These are phyloP conservation scores for Trichaptum fuscoviolaceum DNA, from an alignment of 768 basidiomycete genomes.

Conservation along the genomic window DNA sequence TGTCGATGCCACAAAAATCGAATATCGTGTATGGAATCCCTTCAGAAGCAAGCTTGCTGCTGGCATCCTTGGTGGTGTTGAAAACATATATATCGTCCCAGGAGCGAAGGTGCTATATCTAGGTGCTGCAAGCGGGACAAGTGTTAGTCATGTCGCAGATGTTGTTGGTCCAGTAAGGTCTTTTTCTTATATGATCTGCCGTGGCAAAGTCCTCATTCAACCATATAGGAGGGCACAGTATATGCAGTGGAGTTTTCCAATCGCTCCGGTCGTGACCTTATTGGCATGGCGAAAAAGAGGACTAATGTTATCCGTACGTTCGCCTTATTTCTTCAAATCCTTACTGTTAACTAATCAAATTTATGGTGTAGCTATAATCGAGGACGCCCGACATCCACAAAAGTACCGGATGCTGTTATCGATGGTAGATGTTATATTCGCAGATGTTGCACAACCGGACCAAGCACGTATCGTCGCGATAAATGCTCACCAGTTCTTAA, in stretches of 20 bases:
- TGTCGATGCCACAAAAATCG: slow-evolving; percentile 78
- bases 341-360: background rate
- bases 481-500: slow-evolving; percentile 95
- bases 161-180: slow-evolving; percentile 87
- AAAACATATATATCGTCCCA: slow-evolving; percentile 87
- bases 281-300: slow-evolving; percentile 99
- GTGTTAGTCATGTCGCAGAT: slow-evolving; percentile 98
- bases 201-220: slow-evolving; percentile 13
- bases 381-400: slow-evolving; percentile 95
- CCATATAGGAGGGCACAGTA: slow-evolving; percentile 79
- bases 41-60: slow-evolving; percentile 97
- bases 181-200: slow-evolving; percentile 9
- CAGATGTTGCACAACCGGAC: slow-evolving; percentile 97
- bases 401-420: slow-evolving; percentile 97
- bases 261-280: slow-evolving; percentile 94
- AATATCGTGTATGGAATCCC: slow-evolving; percentile 99
- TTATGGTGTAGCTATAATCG: slow-evolving; percentile 70
- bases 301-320: slow-evolving; percentile 96
- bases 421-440: slow-evolving; percentile 95
- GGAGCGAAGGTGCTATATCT: slow-evolving; percentile 96
- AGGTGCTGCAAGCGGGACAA: slow-evolving; percentile 96
- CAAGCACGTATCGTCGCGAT: slow-evolving; percentile 94
- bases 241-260: slow-evolving; percentile 99
- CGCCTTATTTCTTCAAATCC: background rate
- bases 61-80: slow-evolving; percentile 92